Percentiles rank a stretch among this genome's conserved stretches.
Conservation (phyloP, 805 yeast genomes). For the Metschnikowia matae region DNA sequence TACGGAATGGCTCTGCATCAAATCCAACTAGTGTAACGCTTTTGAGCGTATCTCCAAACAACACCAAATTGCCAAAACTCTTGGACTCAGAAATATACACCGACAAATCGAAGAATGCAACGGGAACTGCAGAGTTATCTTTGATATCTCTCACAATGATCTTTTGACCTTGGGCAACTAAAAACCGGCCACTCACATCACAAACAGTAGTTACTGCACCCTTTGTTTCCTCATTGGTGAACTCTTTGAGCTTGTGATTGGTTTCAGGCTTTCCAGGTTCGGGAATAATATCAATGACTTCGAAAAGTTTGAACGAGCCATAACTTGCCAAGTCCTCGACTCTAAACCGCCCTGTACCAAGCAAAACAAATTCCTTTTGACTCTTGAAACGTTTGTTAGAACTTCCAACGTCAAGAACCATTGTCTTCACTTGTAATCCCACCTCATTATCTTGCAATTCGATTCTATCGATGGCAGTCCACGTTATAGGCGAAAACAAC, state of each 20-base stretch:
- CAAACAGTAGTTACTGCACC: slow-evolving; percentile 81
- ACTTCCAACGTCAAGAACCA: slow-evolving; percentile 46
- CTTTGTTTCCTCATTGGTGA: slow-evolving; percentile 67
- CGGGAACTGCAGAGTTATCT: slow-evolving; percentile 87
- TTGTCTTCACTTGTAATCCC: slow-evolving; percentile 51
- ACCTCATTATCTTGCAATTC: slow-evolving; percentile 67
- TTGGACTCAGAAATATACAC: slow-evolving; percentile 76
- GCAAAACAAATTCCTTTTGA: slow-evolving; percentile 62
- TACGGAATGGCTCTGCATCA: slow-evolving; percentile 91
- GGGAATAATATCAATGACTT: slow-evolving; percentile 78
- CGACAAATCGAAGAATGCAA: slow-evolving; percentile 87
- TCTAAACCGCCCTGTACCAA: slow-evolving; percentile 74
- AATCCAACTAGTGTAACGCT: slow-evolving; percentile 81
- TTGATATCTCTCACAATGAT: slow-evolving; percentile 75
- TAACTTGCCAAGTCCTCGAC: slow-evolving; percentile 77
- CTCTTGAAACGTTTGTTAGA: slow-evolving; percentile 41
- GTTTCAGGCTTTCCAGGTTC: slow-evolving; percentile 86
- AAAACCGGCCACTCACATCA: slow-evolving; percentile 77
- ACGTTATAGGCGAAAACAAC: slow-evolving; percentile 66
- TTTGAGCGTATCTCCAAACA: slow-evolving; percentile 76
- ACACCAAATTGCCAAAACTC: slow-evolving; percentile 74
- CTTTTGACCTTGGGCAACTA: slow-evolving; percentile 85
- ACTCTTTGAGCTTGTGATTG: slow-evolving; percentile 68
- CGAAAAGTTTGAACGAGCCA: slow-evolving; percentile 73
- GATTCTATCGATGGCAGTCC: slow-evolving; percentile 71